Evolutionary conservation across 495 filamentous ascomycete species (phyloP).

Genomic region (Neurospora pannonica): DNA sequence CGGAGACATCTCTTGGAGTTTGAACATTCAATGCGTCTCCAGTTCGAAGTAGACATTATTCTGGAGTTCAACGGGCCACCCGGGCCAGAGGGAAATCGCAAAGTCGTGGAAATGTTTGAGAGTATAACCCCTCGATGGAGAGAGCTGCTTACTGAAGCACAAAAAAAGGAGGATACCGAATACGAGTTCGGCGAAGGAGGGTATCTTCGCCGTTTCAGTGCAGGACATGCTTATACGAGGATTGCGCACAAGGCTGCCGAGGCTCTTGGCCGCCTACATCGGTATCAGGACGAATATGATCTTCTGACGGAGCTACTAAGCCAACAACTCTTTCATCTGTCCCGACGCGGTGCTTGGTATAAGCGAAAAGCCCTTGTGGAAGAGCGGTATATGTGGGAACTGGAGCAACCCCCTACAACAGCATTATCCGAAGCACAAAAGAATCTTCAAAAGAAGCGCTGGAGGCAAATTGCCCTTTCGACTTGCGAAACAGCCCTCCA

Average conservation of each 20-base stretch:
- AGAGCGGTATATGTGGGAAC: conserved; percentile 80
- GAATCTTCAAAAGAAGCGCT: conserved; percentile 74
- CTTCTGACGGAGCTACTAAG: conserved; percentile 65
- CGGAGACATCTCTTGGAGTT: conserved; percentile 73
- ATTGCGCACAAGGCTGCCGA: conserved; percentile 78
- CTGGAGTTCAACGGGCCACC: conserved; percentile 78
- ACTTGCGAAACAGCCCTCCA: conserved; percentile 85
- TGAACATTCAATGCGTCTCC: conserved; percentile 73
- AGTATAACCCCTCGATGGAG: conserved; percentile 75
- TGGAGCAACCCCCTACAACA: conserved; percentile 35
- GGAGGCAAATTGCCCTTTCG: conserved; percentile 66
- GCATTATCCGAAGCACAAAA: conserved; percentile 43
- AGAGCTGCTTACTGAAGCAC: conserved; percentile 62
- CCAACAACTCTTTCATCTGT: conserved; percentile 76
- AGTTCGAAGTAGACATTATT: conserved; percentile 73
- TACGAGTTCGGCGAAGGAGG: conserved; percentile 83
- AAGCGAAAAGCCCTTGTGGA: conserved; percentile 90
- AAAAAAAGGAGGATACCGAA: conserved; percentile 65
- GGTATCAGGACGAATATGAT: conserved; percentile 66
- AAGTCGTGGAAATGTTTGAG: conserved; percentile 63
- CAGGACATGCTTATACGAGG: conserved; percentile 87
- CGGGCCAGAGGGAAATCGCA: conserved; percentile 47
- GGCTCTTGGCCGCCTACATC: conserved; percentile 75
- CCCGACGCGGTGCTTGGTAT: conserved; percentile 86
- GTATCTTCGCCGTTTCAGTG: conserved; percentile 84